Conservation (phyloP, 2,329 filamentous ascomycete species). For the Colletotrichum spaethianum region DNA sequence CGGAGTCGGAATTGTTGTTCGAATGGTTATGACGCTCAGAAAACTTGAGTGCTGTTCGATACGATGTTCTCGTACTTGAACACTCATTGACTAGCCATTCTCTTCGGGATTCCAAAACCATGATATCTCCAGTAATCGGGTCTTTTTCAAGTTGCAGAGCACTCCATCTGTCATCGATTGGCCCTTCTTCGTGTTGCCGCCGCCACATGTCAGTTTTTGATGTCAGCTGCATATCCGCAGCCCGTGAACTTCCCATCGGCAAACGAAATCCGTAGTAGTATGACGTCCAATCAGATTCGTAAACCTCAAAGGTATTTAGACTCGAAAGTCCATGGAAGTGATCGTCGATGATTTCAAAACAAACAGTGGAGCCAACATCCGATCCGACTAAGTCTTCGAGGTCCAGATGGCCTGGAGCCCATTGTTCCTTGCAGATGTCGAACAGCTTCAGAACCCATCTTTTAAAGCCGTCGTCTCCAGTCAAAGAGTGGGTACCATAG, state of each 20-base stretch:
- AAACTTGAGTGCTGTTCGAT: slow-evolving; percentile 69
- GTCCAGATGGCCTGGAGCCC: slow-evolving; percentile 61
- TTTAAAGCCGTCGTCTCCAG: slow-evolving; percentile 66
- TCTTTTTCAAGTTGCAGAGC: slow-evolving; percentile 74
- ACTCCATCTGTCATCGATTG: slow-evolving; percentile 82
- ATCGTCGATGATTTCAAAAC: slow-evolving; percentile 77
- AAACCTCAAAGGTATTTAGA: slow-evolving; percentile 71
- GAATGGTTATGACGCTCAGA: slow-evolving; percentile 27
- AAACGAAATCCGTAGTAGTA: slow-evolving; percentile 79
- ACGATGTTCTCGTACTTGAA: slow-evolving; percentile 75
- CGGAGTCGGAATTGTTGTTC: slow-evolving; percentile 42
- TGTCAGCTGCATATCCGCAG: slow-evolving; percentile 54
- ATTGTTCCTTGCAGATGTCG: slow-evolving; percentile 57
- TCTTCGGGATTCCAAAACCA: slow-evolving; percentile 77
- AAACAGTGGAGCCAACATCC: slow-evolving; percentile 77
- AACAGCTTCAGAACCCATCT: slow-evolving; percentile 75
- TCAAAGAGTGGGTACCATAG: slow-evolving; percentile 74
- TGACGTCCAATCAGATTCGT: slow-evolving; percentile 77
- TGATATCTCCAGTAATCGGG: slow-evolving; percentile 69
- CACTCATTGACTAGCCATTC: slow-evolving; percentile 73
- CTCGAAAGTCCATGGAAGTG: slow-evolving; percentile 81
- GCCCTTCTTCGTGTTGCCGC: slow-evolving; percentile 77
- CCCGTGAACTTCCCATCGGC: slow-evolving; percentile 63
- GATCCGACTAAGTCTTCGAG: slow-evolving; percentile 73
- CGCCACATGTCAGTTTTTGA: slow-evolving; percentile 71